Conservation (phyloP, 495 filamentous ascomycete species). For the Extremus antarcticus region DNA sequence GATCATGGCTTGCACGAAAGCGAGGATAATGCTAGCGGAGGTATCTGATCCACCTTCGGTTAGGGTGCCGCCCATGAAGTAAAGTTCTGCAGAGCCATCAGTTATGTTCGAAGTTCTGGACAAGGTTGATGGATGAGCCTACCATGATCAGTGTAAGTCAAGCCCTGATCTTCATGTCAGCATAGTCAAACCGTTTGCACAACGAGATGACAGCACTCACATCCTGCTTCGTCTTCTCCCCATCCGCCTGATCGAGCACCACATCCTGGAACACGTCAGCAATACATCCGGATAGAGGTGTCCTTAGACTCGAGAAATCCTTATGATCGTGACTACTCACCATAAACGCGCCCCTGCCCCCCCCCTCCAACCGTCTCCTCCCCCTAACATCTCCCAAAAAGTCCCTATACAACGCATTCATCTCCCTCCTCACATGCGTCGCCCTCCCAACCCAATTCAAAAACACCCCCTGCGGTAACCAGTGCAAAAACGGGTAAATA, state of each 20-base stretch:
- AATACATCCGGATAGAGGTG: no score
- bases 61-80: constrained; percentile 17
- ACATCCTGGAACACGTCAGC: no score
- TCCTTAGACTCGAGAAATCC: no score
- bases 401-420: constrained; percentile 35
- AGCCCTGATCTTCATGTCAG: background rate
- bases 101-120: no score
- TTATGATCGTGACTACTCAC: no score
- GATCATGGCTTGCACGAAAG: constrained; percentile 38
- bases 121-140: no score
- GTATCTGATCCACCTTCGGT: constrained; percentile 44
- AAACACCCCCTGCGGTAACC: constrained; percentile 34
- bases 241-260: constrained; percentile 36
- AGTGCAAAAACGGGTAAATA: constrained; percentile 35
- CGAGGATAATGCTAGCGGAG: constrained; percentile 25
- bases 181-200: background rate
- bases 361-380: constrained; percentile 11
- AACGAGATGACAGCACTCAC: no score
- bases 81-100: constrained; percentile 9
- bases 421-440: constrained; percentile 29
- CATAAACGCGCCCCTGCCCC: constrained; percentile 29
- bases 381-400: constrained; percentile 12
- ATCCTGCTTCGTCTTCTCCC: constrained; percentile 20
- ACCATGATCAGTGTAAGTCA: background rate
- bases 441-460: constrained; percentile 33